phyloP scores from a whole-genome alignment of 2,329 filamentous ascomycete species.

The Aspergillus pseudoviridinutans region DNA sequence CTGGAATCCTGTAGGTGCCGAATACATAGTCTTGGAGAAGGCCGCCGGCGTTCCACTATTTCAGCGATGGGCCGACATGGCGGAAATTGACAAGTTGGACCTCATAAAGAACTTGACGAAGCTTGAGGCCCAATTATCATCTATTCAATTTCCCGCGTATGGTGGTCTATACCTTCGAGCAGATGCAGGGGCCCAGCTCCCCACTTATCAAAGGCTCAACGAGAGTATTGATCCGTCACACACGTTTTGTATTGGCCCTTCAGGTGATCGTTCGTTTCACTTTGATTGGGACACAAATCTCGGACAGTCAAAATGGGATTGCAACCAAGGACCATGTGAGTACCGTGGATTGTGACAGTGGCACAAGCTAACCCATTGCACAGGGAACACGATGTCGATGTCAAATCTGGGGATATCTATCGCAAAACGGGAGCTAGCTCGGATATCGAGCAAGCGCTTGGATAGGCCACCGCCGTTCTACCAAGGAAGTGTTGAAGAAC shows the following conservation, averaged over 20 bases:
- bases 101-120: constrained; percentile 21
- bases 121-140: constrained; percentile 19
- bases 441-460: constrained; percentile 4
- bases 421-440: constrained; percentile 14
- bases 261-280: constrained; percentile 14
- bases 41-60: constrained; percentile 30
- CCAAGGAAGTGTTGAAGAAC: constrained; percentile 10
- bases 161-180: constrained; percentile 21
- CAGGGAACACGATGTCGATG: constrained; percentile 16
- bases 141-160: constrained; percentile 20
- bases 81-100: constrained; percentile 13
- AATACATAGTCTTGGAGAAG: constrained; percentile 42
- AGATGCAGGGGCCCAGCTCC: not conserved
- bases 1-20: constrained; percentile 30
- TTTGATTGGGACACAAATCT: not conserved
- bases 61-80: constrained; percentile 22
- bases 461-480: constrained; percentile 2
- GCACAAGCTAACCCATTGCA: constrained; percentile 3
- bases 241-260: constrained; percentile 18
- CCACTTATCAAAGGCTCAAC: constrained; percentile 3
- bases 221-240: constrained; percentile 10
- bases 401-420: constrained; percentile 13
- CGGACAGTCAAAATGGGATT: not conserved
- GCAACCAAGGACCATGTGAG: constrained; percentile 14
- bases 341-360: not conserved